Evolutionary conservation across 495 filamentous ascomycete species (phyloP).

Genomic region (Pyrenula aspistea): DNA sequence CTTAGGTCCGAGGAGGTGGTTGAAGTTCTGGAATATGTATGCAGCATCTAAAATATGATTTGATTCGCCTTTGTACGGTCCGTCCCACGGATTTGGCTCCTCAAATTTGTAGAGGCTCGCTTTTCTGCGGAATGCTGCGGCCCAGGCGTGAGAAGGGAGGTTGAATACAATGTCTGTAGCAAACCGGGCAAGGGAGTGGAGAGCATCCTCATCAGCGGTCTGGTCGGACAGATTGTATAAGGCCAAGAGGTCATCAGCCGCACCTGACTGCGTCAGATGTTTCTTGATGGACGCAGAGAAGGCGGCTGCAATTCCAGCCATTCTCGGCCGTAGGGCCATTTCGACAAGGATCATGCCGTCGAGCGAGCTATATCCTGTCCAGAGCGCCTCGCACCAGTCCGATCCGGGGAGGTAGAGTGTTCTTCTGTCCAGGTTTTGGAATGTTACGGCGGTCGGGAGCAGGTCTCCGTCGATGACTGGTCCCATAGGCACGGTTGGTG

Average conservation of each 20-base stretch:
- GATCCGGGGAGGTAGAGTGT: constrained; percentile 8
- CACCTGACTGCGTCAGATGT: constrained; percentile 9
- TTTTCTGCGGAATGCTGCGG: constrained; percentile 23
- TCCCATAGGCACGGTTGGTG: constrained; percentile 12
- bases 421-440: constrained; percentile 9
- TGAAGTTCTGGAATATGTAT: constrained; percentile 34
- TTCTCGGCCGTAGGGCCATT: constrained; percentile 1
- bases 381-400: constrained; percentile 25
- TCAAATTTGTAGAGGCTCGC: constrained; percentile 37
- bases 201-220: constrained; percentile 19
- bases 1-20: constrained; percentile 18
- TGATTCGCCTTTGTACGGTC: constrained; percentile 24
- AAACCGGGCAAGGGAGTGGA: constrained; percentile 21
- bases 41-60: constrained; percentile 34
- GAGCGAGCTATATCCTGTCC: constrained; percentile 27
- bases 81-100: constrained; percentile 35
- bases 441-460: constrained; percentile 14
- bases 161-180: constrained; percentile 26
- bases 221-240: constrained; percentile 17
- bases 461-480: constrained; percentile 26
- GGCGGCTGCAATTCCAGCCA: constrained; percentile 10
- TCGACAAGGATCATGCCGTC: constrained; percentile 19
- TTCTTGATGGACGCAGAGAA: constrained; percentile 15
- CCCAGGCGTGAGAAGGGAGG: constrained; percentile 21
- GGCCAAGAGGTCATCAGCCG: constrained; percentile 16